Evolutionary conservation across 179 eudicot species (phyloP).

Genomic region (Spergularia azorica): DNA sequence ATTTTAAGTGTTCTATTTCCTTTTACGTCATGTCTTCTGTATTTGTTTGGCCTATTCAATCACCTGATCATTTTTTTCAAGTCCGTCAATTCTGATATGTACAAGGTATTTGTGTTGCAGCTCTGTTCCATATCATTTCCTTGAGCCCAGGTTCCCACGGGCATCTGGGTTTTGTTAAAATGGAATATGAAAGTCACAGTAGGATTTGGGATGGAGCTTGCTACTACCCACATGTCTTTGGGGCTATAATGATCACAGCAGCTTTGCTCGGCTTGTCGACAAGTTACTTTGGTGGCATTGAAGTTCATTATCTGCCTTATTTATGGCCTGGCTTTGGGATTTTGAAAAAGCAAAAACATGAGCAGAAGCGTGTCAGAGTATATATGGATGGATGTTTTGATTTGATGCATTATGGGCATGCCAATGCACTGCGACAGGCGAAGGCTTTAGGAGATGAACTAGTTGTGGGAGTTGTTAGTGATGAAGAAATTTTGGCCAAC

Average conservation of each 20-base stretch:
- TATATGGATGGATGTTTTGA: conserved; percentile 99
- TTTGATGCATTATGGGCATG: conserved; percentile 98
- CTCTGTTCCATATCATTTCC: conserved; percentile 24
- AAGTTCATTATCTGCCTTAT: conserved; percentile 66
- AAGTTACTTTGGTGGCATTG: conserved; percentile 69
- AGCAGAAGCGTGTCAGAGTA: conserved; percentile 71
- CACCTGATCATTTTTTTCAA: background rate
- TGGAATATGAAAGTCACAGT: conserved; percentile 70
- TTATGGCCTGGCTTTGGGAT: conserved; percentile 58
- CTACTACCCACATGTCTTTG: conserved; percentile 79
- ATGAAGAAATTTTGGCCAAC: conserved; percentile 85
- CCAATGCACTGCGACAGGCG: conserved; percentile 96
- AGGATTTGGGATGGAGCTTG: conserved; percentile 76
- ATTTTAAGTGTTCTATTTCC: conserved; percentile 5
- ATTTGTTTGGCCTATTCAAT: background rate
- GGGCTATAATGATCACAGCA: conserved; percentile 84
- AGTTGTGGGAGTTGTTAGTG: conserved; percentile 88
- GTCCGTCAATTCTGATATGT: conserved; percentile 13
- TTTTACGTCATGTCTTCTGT: conserved; percentile 5
- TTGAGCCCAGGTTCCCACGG: conserved; percentile 39
- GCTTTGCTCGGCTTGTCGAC: conserved; percentile 85
- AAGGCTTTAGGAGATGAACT: conserved; percentile 91
- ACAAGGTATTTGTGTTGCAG: conserved; percentile 25
- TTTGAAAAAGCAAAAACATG: conserved; percentile 52
- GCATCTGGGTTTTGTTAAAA: conserved; percentile 28